Evolutionary conservation across 164 flowering plant genomes (phyloP).

Genomic region (Nymphaea thermarum): DNA sequence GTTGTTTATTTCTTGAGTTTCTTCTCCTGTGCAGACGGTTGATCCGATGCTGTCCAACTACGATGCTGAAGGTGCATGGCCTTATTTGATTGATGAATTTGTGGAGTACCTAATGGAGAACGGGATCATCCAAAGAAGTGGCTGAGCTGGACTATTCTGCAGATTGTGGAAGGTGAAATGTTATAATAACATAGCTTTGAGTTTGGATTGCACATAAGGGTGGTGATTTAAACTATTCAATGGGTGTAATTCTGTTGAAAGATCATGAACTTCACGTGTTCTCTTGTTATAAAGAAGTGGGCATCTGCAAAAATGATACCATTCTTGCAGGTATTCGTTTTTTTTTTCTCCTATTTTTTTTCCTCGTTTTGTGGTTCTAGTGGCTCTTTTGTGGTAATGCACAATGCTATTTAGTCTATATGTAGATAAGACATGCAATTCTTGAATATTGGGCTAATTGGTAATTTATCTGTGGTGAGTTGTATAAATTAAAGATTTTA

Average conservation of each 20-base stretch:
- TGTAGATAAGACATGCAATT: too few species aligned
- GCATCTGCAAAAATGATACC: not conserved
- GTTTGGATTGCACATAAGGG: not conserved
- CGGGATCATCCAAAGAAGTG: conserved; percentile 33
- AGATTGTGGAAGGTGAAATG: not conserved
- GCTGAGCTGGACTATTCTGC: conserved; percentile 14
- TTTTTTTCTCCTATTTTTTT: too few species aligned
- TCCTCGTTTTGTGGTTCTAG: too few species aligned
- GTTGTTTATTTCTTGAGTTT: not conserved
- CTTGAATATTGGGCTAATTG: too few species aligned
- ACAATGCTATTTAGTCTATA: too few species aligned
- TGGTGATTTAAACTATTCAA: not conserved
- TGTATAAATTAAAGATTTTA: too few species aligned
- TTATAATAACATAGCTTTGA: not conserved
- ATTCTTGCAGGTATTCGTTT: too few species aligned
- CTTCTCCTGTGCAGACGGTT: conserved; percentile 36
- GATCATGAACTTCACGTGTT: not conserved
- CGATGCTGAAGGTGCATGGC: conserved; percentile 98
- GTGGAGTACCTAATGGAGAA: conserved; percentile 81
- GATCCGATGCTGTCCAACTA: conserved; percentile 68
- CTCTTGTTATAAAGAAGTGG: not conserved
- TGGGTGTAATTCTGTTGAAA: not conserved
- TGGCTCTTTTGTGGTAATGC: too few species aligned
- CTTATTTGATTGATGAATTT: conserved; percentile 91
- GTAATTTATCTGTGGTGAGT: too few species aligned